phyloP scores from a whole-genome alignment of 2,329 filamentous ascomycete genomes.

The Paecilomyces variotii region DNA sequence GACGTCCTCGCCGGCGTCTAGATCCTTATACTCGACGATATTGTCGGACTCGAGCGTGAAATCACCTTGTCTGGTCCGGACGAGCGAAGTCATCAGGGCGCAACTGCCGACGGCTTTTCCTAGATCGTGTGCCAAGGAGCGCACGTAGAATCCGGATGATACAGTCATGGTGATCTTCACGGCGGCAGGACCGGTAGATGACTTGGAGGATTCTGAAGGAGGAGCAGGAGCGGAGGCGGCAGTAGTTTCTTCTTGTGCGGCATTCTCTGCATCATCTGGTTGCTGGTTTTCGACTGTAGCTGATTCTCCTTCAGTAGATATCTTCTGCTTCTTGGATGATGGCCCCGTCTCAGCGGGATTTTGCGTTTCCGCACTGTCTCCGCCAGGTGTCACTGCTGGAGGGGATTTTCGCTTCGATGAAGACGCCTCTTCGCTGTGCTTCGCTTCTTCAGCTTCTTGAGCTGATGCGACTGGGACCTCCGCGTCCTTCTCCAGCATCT shows the following conservation, averaged over 20 bases:
- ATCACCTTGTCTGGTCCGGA: constrained; percentile 71
- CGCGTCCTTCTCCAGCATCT: constrained; percentile 43
- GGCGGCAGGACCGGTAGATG: constrained; percentile 51
- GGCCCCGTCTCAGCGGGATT: constrained; percentile 1
- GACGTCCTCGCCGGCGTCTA: constrained; percentile 66
- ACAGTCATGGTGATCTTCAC: constrained; percentile 83
- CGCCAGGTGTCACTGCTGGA: constrained; percentile 17
- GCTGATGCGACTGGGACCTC: constrained; percentile 12
- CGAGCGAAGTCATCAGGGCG: constrained; percentile 77
- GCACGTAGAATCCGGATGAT: constrained; percentile 92
- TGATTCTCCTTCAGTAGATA: constrained; percentile 18
- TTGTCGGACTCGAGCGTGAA: constrained; percentile 64
- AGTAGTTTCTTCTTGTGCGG: neutral
- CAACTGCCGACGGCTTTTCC: constrained; percentile 73
- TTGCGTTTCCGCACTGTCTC: constrained; percentile 8
- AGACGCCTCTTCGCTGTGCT: constrained; percentile 8
- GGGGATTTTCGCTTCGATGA: constrained; percentile 28
- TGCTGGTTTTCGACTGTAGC: constrained; percentile 1
- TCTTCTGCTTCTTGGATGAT: constrained; percentile 23
- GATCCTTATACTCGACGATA: constrained; percentile 69
- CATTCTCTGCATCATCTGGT: constrained; percentile 2
- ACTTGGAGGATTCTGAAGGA: neutral
- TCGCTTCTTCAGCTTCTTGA: constrained; percentile 21
- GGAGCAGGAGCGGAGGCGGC: constrained; percentile 29
- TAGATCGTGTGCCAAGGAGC: constrained; percentile 86